phyloP scores from a whole-genome alignment of 768 basidiomycete genomes.

The Glaciozyma martinii region DNA sequence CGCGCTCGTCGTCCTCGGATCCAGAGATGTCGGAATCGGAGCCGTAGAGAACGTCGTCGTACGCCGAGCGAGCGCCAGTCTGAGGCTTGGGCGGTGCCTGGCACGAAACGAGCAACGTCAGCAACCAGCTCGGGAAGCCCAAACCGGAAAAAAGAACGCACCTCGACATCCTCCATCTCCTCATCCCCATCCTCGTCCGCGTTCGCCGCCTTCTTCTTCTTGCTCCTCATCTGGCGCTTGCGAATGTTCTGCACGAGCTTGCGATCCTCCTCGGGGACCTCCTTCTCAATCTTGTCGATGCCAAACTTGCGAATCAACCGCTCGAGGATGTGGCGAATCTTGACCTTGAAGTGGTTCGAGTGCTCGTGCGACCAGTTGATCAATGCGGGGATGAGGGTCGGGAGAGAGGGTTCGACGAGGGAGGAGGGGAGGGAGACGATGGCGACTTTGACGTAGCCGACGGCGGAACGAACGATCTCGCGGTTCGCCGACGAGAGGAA shows the following conservation, averaged over 20 bases:
- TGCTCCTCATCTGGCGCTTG: slow-evolving; percentile 87
- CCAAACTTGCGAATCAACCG: slow-evolving; percentile 84
- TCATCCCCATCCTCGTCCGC: slow-evolving; percentile 49
- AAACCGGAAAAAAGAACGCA: neutral
- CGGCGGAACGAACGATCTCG: slow-evolving; percentile 92
- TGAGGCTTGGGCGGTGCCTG: slow-evolving; percentile 46
- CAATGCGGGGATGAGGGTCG: slow-evolving; percentile 69
- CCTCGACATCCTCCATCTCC: slow-evolving; percentile 44
- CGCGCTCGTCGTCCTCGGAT: slow-evolving; percentile 37
- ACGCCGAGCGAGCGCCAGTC: slow-evolving; percentile 67
- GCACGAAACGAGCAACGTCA: neutral
- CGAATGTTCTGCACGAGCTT: slow-evolving; percentile 91
- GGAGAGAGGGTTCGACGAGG: slow-evolving; percentile 66
- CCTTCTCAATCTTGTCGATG: slow-evolving; percentile 63
- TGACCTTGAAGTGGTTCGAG: slow-evolving; percentile 96
- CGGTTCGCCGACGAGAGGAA: slow-evolving; percentile 84
- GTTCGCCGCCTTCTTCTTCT: slow-evolving; percentile 65
- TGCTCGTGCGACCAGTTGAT: slow-evolving; percentile 93
- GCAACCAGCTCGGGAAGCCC: neutral
- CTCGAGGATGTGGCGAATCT: slow-evolving; percentile 95
- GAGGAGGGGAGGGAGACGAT: slow-evolving; percentile 71
- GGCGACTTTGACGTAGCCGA: slow-evolving; percentile 88
- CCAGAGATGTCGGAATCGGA: slow-evolving; percentile 78
- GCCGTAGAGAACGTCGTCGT: slow-evolving; percentile 89
- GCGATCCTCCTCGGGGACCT: slow-evolving; percentile 66